Percentiles rank a stretch among this genome's conserved stretches.
phyloP scores from a whole-genome alignment of 2,329 filamentous ascomycete genomes.

The Escovopsis sp. region DNA sequence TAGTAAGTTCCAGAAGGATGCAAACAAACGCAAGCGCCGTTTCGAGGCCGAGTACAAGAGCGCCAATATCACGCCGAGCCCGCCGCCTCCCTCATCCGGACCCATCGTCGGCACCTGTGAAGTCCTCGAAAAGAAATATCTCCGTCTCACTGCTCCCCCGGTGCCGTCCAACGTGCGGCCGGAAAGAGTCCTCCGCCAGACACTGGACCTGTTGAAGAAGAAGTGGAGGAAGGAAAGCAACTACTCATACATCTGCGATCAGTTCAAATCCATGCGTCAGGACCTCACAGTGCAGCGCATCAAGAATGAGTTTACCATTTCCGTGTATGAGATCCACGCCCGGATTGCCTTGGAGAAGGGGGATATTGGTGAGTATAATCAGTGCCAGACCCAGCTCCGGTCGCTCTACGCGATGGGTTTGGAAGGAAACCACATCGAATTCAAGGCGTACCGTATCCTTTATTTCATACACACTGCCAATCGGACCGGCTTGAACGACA shows the following conservation, averaged over 20 bases:
- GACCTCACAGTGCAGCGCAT: constrained; percentile 96
- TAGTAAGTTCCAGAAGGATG: constrained; percentile 88
- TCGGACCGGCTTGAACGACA: constrained; percentile 93
- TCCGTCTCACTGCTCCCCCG: constrained; percentile 81
- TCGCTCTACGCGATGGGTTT: constrained; percentile 77
- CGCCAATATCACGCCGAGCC: constrained; percentile 39
- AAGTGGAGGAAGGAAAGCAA: constrained; percentile 92
- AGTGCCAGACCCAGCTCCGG: constrained; percentile 96
- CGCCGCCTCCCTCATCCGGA: constrained; percentile 40
- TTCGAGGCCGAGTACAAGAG: constrained; percentile 57
- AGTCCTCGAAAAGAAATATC: constrained; percentile 81
- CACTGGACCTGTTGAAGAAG: constrained; percentile 76
- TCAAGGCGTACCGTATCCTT: constrained; percentile 97
- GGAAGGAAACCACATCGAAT: constrained; percentile 83
- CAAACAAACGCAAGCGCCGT: constrained; percentile 79
- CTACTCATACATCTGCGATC: constrained; percentile 95
- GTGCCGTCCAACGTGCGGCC: constrained; percentile 83
- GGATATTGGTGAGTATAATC: constrained; percentile 99
- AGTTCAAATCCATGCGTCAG: constrained; percentile 97
- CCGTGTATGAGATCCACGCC: constrained; percentile 93
- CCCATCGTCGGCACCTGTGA: constrained; percentile 80
- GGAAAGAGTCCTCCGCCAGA: constrained; percentile 62
- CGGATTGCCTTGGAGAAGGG: constrained; percentile 95
- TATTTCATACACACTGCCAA: constrained; percentile 99
- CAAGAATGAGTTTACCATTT: constrained; percentile 91